Evolutionary conservation across 352 stramenopile species (phyloP).

Genomic region (Hyaloperonospora arabidopsidis): DNA sequence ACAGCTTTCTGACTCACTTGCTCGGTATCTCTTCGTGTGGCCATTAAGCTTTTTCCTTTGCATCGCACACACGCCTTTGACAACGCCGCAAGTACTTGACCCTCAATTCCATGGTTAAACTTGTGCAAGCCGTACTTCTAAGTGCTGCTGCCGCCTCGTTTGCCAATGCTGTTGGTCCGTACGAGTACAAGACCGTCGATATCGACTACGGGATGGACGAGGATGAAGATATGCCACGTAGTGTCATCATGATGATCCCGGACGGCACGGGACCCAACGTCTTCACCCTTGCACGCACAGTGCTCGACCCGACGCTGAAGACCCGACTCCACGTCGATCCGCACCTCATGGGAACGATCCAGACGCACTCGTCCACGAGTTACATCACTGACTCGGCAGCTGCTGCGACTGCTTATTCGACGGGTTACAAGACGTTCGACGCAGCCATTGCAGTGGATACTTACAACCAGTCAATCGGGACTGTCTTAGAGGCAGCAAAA

Average conservation of each 20-base stretch:
- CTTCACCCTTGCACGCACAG: slow-evolving; percentile 47
- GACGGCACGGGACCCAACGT: slow-evolving; percentile 60
- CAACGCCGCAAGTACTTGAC: no score
- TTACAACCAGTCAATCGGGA: slow-evolving; percentile 46
- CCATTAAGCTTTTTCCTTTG: no score
- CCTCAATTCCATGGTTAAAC: background rate
- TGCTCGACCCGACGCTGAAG: slow-evolving; percentile 46
- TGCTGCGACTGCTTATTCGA: slow-evolving; percentile 46
- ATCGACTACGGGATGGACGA: slow-evolving; percentile 56
- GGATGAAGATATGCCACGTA: slow-evolving; percentile 32
- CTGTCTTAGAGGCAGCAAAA: slow-evolving; percentile 56
- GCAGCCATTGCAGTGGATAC: slow-evolving; percentile 49
- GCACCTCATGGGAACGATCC: slow-evolving; percentile 44
- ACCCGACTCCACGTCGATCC: slow-evolving; percentile 54
- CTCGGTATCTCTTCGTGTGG: no score
- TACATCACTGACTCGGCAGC: slow-evolving; percentile 62
- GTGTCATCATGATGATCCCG: slow-evolving; percentile 70
- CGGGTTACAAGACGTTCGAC: slow-evolving; percentile 63
- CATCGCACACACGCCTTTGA: no score
- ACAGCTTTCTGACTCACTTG: no score
- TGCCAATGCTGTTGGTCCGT: slow-evolving; percentile 21
- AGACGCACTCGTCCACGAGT: slow-evolving; percentile 58
- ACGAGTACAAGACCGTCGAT: slow-evolving; percentile 61
- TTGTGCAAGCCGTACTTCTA: slow-evolving; percentile 13
- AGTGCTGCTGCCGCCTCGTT: slow-evolving; percentile 14